Conservation (phyloP, 2,329 filamentous ascomycete genomes). For the Colletotrichum cordylinicola region DNA sequence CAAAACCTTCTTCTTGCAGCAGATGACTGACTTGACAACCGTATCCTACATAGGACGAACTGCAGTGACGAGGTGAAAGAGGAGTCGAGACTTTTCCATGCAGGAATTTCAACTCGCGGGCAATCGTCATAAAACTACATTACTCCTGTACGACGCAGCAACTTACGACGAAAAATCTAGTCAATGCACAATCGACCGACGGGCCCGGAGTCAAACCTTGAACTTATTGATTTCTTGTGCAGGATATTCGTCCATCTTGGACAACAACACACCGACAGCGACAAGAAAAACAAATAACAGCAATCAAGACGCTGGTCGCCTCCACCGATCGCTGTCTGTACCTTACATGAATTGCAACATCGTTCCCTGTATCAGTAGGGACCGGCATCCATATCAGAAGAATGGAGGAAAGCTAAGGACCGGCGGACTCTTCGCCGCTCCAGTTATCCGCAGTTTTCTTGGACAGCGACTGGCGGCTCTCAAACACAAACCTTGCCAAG, state of each 20-base stretch:
- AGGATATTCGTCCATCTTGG: background rate
- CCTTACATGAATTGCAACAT: constrained; percentile 14
- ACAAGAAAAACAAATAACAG: constrained; percentile 8
- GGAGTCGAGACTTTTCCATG: background rate
- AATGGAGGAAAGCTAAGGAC: background rate
- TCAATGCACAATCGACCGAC: background rate
- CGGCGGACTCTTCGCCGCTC: constrained; percentile 3
- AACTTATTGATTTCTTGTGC: background rate
- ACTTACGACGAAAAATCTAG: background rate
- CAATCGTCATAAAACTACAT: background rate
- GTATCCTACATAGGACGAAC: background rate
- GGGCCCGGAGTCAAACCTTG: constrained; percentile 3
- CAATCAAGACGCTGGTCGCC: background rate
- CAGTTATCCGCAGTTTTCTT: background rate
- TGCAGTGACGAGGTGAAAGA: background rate
- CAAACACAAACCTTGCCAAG: constrained; percentile 9
- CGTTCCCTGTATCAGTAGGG: background rate
- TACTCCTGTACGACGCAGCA: background rate
- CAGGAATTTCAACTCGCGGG: background rate
- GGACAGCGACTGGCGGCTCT: background rate
- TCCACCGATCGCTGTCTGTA: constrained; percentile 3
- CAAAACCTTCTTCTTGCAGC: background rate
- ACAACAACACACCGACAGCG: background rate
- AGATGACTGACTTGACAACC: background rate
- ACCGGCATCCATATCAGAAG: background rate